Evolutionary conservation across 305 asterid species (phyloP).

Genomic region (Fraxinus baroniana): DNA sequence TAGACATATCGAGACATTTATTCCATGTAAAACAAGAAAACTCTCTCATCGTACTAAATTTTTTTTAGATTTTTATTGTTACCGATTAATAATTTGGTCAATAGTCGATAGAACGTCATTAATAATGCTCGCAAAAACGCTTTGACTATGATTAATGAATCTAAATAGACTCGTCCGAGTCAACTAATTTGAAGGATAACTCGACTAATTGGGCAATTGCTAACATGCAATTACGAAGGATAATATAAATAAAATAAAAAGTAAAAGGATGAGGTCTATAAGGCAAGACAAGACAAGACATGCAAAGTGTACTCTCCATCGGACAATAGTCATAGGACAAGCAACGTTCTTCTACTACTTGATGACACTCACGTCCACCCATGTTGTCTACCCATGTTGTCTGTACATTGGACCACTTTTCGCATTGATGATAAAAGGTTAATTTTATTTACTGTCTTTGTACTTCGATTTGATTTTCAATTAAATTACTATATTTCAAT

Average conservation of each 20-base stretch:
- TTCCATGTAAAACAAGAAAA: background rate
- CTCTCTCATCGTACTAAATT: background rate
- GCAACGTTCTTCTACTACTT: background rate
- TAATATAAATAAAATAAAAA: background rate
- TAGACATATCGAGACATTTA: background rate
- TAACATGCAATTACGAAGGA: background rate
- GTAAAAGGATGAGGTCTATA: background rate
- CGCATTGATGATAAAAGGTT: background rate
- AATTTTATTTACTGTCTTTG: no score
- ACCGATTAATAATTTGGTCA: background rate
- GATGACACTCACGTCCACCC: background rate
- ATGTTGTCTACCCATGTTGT: background rate
- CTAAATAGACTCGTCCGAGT: background rate
- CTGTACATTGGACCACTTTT: background rate
- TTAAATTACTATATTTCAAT: background rate
- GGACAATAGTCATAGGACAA: background rate
- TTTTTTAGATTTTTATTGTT: background rate
- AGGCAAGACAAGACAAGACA: background rate
- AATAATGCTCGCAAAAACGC: background rate
- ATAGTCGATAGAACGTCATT: background rate
- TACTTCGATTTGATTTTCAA: background rate
- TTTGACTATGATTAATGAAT: background rate
- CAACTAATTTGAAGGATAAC: background rate
- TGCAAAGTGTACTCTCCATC: background rate
- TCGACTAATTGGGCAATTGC: background rate